Conservation (phyloP, 1,139 yeast species). For the Kodamaea ohmeri region DNA sequence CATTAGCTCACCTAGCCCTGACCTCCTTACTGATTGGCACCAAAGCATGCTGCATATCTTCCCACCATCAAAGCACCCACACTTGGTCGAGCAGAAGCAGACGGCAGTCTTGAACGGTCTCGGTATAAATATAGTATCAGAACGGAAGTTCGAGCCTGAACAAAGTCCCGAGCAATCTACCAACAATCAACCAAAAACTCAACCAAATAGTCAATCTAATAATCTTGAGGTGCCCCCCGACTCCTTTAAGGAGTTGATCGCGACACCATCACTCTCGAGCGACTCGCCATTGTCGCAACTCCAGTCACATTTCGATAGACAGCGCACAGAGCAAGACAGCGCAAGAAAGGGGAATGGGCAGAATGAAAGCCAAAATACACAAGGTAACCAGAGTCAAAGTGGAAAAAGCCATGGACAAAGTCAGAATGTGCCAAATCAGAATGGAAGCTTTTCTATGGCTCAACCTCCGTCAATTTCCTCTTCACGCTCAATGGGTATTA, state of each 20-base stretch:
- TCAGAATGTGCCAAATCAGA: neutral
- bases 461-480: neutral
- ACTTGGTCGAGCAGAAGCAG: constrained; percentile 11
- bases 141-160: constrained; percentile 11
- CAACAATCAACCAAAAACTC: too few species aligned
- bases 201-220: too few species aligned
- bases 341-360: too few species aligned
- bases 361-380: too few species aligned
- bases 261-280: constrained; percentile 21
- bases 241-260: constrained; percentile 23
- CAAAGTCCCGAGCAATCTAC: constrained; percentile 7
- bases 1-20: constrained; percentile 19
- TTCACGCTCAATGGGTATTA: constrained; percentile 25
- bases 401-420: neutral
- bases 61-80: constrained; percentile 28
- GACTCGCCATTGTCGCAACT: constrained; percentile 19
- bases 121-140: constrained; percentile 34
- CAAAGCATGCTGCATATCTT: constrained; percentile 32
- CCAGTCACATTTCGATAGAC: constrained; percentile 14
- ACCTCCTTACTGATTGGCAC: constrained; percentile 27
- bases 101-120: constrained; percentile 29
- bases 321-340: too few species aligned
- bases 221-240: too few species aligned
- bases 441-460: neutral
- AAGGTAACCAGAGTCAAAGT: neutral